Evolutionary conservation across 2,329 filamentous ascomycete genomes (phyloP), one percentile per base, ranked within the genome.

Genomic region (Aspergillus pseudotamarii): DNA sequence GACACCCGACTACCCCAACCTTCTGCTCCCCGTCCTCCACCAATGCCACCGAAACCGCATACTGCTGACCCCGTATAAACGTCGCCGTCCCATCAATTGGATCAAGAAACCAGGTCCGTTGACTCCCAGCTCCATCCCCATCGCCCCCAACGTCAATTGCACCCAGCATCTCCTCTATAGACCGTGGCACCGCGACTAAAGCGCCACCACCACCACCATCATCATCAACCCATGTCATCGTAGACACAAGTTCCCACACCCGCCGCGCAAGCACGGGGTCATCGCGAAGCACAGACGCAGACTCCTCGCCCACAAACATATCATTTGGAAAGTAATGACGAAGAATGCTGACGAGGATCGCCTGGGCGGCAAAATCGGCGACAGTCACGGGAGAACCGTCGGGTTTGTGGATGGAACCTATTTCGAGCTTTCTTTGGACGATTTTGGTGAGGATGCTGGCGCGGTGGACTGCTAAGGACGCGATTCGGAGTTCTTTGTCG

Each of bases 101-200:
- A 43, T 61, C 59, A 28, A 64, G n/a, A 43, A 64, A 38, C 62
- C 62, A 64, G 12, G 62, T 58, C 38, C 62, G 58, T 32, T 23
- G 32, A 21, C 36, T n/a, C 10, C 23, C 30, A n/a, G 38, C 30
- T 8, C 56, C 46, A 16, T 59, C 23, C 16, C 56, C 56, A 26
- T 28, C 11, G 10, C 51, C 57, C 19, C 46, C 61, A 6, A 50
- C 10, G 11, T 60, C 53, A 16, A 60, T 63, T 8, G 50, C n/a
- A 36, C n/a, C 26, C 11, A 63, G 43, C 61, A 63, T 60, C 23
- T 60, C 61, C 11, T 59, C 61, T 5, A 48, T 23, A 30, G 57
- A 56, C 3, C 10, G 32, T 8, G 50, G 61, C 23, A 32, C 16
- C 16, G 34, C 28, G 11, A 36, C 38, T 16, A 41, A 41, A 41